Evolutionary conservation across 768 basidiomycete genomes (phyloP).

Genomic region (Leccinum fibrillosum): DNA sequence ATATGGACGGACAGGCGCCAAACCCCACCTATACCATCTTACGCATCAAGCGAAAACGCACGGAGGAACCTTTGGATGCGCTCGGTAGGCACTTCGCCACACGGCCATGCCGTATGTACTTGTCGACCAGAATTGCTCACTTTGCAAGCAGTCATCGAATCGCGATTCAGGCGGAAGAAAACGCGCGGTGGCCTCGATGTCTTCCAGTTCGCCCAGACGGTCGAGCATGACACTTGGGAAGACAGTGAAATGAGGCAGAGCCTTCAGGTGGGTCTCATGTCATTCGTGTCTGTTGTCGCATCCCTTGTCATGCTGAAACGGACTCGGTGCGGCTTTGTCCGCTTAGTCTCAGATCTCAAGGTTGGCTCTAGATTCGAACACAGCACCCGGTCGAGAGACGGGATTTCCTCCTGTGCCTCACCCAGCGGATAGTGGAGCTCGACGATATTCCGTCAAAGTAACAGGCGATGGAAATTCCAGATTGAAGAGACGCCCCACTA

Average conservation of each 20-base stretch:
- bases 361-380: conserved; percentile 41
- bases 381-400: conserved; percentile 16
- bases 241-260: conserved; percentile 53
- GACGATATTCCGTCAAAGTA: conserved; percentile 49
- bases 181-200: conserved; percentile 53
- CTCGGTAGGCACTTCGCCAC: conserved; percentile 48
- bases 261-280: conserved; percentile 50
- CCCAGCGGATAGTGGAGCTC: conserved; percentile 36
- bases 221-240: conserved; percentile 67
- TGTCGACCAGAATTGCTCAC: conserved; percentile 15
- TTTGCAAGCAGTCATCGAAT: conserved; percentile 54
- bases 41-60: conserved; percentile 79
- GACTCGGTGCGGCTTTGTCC: neutral
- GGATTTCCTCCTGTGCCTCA: conserved; percentile 10
- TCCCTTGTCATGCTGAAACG: neutral
- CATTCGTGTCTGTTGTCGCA: neutral
- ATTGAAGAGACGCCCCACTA: conserved; percentile 33
- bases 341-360: conserved; percentile 56
- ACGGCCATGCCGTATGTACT: conserved; percentile 7
- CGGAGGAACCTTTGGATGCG: conserved; percentile 79
- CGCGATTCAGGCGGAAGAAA: conserved; percentile 58
- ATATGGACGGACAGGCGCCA: conserved; percentile 21
- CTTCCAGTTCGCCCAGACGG: conserved; percentile 80
- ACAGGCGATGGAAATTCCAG: conserved; percentile 10
- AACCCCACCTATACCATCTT: conserved; percentile 62